Conservation (phyloP, 2,329 filamentous ascomycete species). For the Aspergillus novofumigatus region DNA sequence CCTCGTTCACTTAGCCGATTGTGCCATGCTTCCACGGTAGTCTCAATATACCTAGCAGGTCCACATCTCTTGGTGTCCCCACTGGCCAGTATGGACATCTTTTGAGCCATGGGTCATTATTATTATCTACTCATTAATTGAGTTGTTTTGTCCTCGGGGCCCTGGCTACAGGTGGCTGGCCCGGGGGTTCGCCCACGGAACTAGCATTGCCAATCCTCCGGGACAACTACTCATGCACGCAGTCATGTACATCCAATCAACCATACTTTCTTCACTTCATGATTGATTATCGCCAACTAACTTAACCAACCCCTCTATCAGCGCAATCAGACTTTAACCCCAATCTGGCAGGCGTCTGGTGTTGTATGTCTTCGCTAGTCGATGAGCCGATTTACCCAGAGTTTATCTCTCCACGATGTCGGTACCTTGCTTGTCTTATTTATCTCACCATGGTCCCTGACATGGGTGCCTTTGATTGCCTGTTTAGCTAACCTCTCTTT, state of each 20-base stretch:
- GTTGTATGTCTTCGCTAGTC: not conserved
- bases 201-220: not conserved
- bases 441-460: not conserved
- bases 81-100: not conserved
- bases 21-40: too few relatives aligned
- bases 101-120: not conserved
- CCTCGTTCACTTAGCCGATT: not conserved
- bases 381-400: not conserved
- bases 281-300: not conserved
- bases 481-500: conserved; percentile 4
- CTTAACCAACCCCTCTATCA: not conserved
- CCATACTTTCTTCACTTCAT: not conserved
- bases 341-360: not conserved
- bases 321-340: not conserved
- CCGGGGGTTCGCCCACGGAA: not conserved
- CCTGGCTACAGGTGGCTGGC: not conserved
- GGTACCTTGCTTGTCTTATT: conserved; percentile 1
- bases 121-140: not conserved
- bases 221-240: not conserved
- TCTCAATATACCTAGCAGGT: too few relatives aligned
- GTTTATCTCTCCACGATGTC: conserved; percentile 9
- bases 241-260: not conserved
- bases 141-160: not conserved
- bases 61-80: not conserved
- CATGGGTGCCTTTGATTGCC: conserved; percentile 3